Conservation (phyloP, 2,329 filamentous ascomycete species). For the Pyrenochaeta sp. region DNA sequence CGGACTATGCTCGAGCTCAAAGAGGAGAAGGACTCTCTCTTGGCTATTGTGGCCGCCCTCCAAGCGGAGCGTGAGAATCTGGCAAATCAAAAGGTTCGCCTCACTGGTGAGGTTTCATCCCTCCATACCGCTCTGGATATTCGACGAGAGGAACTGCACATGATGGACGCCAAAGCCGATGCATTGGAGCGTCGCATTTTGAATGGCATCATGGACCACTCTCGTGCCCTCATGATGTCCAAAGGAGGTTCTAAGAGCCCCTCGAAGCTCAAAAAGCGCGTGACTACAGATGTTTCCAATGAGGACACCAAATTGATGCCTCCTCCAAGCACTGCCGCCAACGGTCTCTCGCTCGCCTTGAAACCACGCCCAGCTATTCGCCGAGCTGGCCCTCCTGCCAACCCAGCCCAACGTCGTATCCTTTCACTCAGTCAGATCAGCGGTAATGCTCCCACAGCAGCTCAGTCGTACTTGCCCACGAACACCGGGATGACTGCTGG, state of each 20-base stretch:
- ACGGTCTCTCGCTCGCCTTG: slow-evolving; percentile 56
- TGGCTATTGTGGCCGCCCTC: slow-evolving; percentile 64
- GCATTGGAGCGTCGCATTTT: slow-evolving; percentile 89
- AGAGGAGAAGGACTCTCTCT: slow-evolving; percentile 55
- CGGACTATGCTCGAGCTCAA: slow-evolving; percentile 43
- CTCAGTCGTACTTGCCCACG: slow-evolving; percentile 46
- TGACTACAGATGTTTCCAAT: slow-evolving; percentile 39
- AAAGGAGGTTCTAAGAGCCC: slow-evolving; percentile 59
- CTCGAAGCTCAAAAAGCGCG: slow-evolving; percentile 44
- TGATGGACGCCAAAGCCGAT: slow-evolving; percentile 90
- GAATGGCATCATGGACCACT: slow-evolving; percentile 96
- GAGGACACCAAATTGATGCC: slow-evolving; percentile 46
- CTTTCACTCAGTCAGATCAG: slow-evolving; percentile 90
- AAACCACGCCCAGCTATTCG: slow-evolving; percentile 54
- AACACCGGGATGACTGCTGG: slow-evolving; percentile 43
- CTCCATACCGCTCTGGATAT: slow-evolving; percentile 89
- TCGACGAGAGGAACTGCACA: slow-evolving; percentile 86
- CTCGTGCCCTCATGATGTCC: slow-evolving; percentile 83
- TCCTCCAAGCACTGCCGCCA: slow-evolving; percentile 45
- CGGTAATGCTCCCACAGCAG: slow-evolving; percentile 68
- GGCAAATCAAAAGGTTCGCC: slow-evolving; percentile 76
- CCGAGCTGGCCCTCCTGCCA: slow-evolving; percentile 48
- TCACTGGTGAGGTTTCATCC: slow-evolving; percentile 86
- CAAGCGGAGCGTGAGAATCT: slow-evolving; percentile 77
- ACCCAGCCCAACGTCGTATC: slow-evolving; percentile 71